phyloP scores from a whole-genome alignment of 2,329 filamentous ascomycete genomes.

The Grosmannia clavigera region DNA sequence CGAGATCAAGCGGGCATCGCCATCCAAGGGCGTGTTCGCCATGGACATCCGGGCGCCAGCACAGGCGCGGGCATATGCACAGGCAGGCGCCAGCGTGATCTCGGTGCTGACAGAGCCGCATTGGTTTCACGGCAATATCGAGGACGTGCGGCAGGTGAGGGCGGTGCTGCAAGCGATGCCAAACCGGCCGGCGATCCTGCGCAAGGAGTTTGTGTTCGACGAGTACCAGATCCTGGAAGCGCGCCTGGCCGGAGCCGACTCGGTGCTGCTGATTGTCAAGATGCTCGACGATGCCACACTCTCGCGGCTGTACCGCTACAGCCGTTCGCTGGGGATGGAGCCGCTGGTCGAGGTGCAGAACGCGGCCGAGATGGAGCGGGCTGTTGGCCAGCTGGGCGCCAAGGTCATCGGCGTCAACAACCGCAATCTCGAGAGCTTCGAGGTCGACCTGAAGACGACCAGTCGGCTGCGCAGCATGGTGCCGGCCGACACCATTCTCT shows the following conservation, averaged over 20 bases:
- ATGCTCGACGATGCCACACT: constrained; percentile 76
- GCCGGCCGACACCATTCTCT: constrained; percentile 74
- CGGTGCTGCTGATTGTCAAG: constrained; percentile 91
- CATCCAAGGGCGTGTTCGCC: constrained; percentile 90
- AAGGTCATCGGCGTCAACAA: constrained; percentile 97
- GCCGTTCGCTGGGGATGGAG: constrained; percentile 85
- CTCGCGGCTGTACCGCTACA: constrained; percentile 75
- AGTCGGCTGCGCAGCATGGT: constrained; percentile 80
- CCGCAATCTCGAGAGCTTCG: constrained; percentile 88
- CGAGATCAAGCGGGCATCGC: constrained; percentile 92
- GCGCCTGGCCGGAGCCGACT: constrained; percentile 69
- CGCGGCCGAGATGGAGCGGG: constrained; percentile 79
- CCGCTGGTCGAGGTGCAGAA: constrained; percentile 95
- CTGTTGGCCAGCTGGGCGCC: constrained; percentile 70
- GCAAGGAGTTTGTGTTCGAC: constrained; percentile 96
- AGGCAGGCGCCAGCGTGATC: constrained; percentile 90
- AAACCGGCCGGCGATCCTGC: constrained; percentile 79
- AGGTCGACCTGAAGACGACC: constrained; percentile 89
- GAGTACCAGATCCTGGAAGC: constrained; percentile 97
- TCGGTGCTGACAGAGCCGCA: constrained; percentile 97
- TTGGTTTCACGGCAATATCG: constrained; percentile 98
- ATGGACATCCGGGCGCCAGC: constrained; percentile 76
- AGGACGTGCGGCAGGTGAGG: constrained; percentile 77
- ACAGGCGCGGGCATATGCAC: constrained; percentile 82
- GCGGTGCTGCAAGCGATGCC: constrained; percentile 84